A percentile compares a stretch with the other conserved stretches of the same genome.
Conservation (phyloP, 75 land plant species). For the Ceratopteris richardii region DNA sequence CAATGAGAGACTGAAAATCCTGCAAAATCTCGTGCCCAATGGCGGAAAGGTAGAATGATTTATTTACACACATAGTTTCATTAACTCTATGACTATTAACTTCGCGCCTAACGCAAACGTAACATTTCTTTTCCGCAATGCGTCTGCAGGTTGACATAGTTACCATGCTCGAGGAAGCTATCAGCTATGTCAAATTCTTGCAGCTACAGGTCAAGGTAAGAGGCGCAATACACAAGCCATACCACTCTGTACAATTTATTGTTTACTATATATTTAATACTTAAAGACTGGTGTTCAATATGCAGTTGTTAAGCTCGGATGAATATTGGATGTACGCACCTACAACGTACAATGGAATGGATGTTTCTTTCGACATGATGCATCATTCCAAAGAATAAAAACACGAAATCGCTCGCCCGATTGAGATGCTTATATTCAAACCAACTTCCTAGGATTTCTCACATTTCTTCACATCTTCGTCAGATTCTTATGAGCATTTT, state of each 20-base stretch:
- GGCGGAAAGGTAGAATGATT: conserved; percentile 51
- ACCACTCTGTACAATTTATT: no score
- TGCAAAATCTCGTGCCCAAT: conserved; percentile 76
- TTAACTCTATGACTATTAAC: no score
- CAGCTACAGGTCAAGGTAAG: conserved; percentile 69
- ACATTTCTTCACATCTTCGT: no score
- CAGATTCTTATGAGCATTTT: no score
- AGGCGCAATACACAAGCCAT: not conserved
- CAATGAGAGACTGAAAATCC: conserved; percentile 51
- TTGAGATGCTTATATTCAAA: no score
- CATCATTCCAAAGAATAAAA: not conserved
- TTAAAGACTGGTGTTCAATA: not conserved
- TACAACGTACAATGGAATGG: conserved; percentile 58
- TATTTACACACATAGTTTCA: no score
- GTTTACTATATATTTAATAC: not conserved
- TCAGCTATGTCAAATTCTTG: conserved; percentile 73
- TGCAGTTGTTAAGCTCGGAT: conserved; percentile 72
- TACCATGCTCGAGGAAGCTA: conserved; percentile 80
- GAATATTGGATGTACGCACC: conserved; percentile 78
- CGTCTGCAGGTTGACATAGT: conserved; percentile 58
- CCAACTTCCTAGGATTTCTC: no score
- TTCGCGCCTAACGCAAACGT: no score
- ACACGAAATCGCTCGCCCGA: no score
- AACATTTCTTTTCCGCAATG: no score
- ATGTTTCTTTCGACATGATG: conserved; percentile 40